Percentiles rank a stretch among this genome's conserved stretches.
Evolutionary conservation across 1,284 basidiomycete species (phyloP).

Genomic region (Tetrapyrgos nigripes): DNA sequence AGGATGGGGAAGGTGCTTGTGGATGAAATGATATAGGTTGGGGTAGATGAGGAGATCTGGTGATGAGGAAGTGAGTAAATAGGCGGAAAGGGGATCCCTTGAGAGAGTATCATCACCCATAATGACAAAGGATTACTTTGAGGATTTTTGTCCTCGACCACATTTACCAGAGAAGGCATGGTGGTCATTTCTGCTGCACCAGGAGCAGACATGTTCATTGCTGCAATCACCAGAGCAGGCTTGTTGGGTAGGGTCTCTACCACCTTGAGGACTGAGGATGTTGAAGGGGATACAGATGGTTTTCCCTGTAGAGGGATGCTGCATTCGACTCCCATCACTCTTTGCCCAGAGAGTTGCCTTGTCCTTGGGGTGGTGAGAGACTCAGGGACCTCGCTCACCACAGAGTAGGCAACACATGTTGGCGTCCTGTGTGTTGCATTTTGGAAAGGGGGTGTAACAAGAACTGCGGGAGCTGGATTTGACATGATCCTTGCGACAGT

Average conservation of each 20-base stretch:
- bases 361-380: too few relatives aligned
- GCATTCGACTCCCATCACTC: too few relatives aligned
- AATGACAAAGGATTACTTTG: too few relatives aligned
- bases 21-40: not conserved
- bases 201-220: not conserved
- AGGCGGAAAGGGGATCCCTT: not conserved
- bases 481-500: too few relatives aligned
- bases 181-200: not conserved
- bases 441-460: not conserved
- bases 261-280: not conserved
- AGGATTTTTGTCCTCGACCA: too few relatives aligned
- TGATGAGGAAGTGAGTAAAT: too few relatives aligned
- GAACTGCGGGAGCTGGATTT: too few relatives aligned
- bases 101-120: not conserved
- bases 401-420: too few relatives aligned
- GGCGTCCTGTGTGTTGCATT: conserved; percentile 6
- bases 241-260: not conserved
- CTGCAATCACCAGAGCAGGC: not conserved
- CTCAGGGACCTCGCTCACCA: too few relatives aligned
- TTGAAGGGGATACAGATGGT: not conserved
- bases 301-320: not conserved
- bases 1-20: not conserved
- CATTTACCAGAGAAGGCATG: not conserved
- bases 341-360: too few relatives aligned
- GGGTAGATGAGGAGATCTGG: too few relatives aligned